Evolutionary conservation across 768 basidiomycete species (phyloP), one percentile per base, ranked within the genome.

Genomic region (Lentinula boryana): DNA sequence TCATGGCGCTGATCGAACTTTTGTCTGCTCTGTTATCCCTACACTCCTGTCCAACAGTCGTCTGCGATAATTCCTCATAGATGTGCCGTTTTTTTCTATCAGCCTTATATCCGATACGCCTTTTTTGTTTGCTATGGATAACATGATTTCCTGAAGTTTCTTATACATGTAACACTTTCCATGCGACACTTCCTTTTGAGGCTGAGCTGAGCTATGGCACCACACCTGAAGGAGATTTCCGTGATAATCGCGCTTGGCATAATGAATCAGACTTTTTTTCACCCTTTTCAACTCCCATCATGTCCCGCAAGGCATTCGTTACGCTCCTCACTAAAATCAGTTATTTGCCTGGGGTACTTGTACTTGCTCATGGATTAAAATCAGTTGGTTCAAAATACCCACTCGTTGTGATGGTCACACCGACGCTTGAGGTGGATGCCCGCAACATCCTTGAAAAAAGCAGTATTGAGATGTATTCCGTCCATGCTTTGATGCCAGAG

Each of bases 381-480:
- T 60, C 76, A 12, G 82, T 84, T 36, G 71, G 78, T 15, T 85
- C 87, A 15, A 76, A 77, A 62, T 93, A 92, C 71, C 85, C 89
- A n/a, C 77, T 95, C 16, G 78, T 93, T 48, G 89, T 88, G 40
- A 89, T 94, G 85, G 81, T 82, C 40, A 90, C 91, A 0, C 75
- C 84, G 4, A 68, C 76, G 1, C 69, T 94, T 32, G 76, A 85
- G 3, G 62, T 76, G 33, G 76, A 82, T 21, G 81, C 78, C 10
- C 78, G 79, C 52, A 73, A 75, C 27, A 70, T 86, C 46, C 79
- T 98, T 35, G 62, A 66, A 27, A 77, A 76, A 50, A 74, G 78
- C 7, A 81, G 79, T 1, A 86, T 95, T 65, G 60, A 52, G 15
- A 78, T 84, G 41, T 74, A 76, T 61, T 84, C 85, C n/a, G 76